A percentile compares a stretch with the other conserved stretches of the same genome.
Conservation (phyloP, 176 grass and related monocot genomes). For the Eremochloa ophiuroides region DNA sequence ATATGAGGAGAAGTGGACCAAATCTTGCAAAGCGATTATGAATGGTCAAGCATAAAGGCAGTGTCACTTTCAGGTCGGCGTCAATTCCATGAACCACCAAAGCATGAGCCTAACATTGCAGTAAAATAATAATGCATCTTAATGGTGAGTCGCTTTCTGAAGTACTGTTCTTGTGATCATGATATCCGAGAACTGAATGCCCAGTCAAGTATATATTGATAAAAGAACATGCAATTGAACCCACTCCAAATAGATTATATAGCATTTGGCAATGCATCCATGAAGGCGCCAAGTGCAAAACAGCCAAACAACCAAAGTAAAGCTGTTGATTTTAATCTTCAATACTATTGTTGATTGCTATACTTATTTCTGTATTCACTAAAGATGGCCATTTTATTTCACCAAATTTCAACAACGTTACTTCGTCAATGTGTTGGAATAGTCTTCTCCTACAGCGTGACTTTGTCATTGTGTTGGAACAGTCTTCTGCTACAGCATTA, state of each 20-base stretch:
- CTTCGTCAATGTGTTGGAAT: background rate
- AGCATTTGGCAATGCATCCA: background rate
- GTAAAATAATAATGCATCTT: slow-evolving; percentile 28
- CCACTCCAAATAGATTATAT: background rate
- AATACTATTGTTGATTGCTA: background rate
- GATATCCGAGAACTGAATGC: slow-evolving; percentile 14
- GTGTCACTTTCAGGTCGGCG: slow-evolving; percentile 38
- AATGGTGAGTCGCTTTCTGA: slow-evolving; percentile 24
- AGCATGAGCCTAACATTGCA: slow-evolving; percentile 4
- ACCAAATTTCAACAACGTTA: background rate
- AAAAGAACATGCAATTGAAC: background rate
- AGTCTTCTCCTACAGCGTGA: background rate
- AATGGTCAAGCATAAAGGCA: slow-evolving; percentile 34
- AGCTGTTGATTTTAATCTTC: background rate
- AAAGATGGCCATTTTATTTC: background rate
- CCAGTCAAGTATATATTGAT: slow-evolving; percentile 14
- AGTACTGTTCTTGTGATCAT: slow-evolving; percentile 19
- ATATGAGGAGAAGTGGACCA: slow-evolving; percentile 32
- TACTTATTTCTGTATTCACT: background rate
- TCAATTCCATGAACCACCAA: slow-evolving; percentile 18
- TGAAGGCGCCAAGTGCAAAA: background rate
- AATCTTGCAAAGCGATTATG: slow-evolving; percentile 27
- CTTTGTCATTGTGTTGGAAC: background rate
- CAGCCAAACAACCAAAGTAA: background rate
- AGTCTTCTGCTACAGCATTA: background rate